Evolutionary conservation across 2,329 filamentous ascomycete genomes (phyloP), one percentile per base, ranked within the genome.

Genomic region (Emmonsiellopsis sp.): DNA sequence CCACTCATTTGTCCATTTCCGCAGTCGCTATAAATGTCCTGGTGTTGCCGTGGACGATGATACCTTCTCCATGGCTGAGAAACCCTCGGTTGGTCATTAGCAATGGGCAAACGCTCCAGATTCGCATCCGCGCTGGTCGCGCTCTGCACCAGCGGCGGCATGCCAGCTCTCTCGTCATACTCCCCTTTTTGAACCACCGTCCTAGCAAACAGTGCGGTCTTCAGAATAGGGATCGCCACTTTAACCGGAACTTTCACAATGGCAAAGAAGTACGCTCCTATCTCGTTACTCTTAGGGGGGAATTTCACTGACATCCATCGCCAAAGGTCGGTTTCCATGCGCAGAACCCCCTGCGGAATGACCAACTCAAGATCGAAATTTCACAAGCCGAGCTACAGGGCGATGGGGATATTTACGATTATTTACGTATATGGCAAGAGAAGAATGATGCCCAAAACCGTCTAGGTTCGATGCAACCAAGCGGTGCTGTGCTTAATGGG

Each of bases 351-450:
- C 42, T 50, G 9, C 42, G 54, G 14, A 40, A 56, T 17, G 42
- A 44, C 21, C 48, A 45, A 60, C 46, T 65, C 48, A 58, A 68
- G 51, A 62, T 65, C 39, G 46, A 49, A 14, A 62, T 64, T 11
- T 56, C 64, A 6, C 58, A 64, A 47, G 62, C 59, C 45, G 68
- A 72, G 54, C 63, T 71, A 36, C 66, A 69, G 53, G 59, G 62
- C 34, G 64, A 67, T 47, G 64, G 63, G 39, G 63, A 72, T 53
- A 72, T 74, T 33, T 65, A 70, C 49, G 59, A 66, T n/a, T 73
- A 74, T 51, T 58, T 74, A 17, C 58, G 58, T 46, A 66, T 67
- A 64, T 74, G 72, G 72, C 67, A 69, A 55, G 60, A 48, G 39
- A 48, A 32, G 13, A 42, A 51, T 8, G 17, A 17, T 13, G 17